Conservation (phyloP, 2,329 filamentous ascomycete species). For the Helotiales sp. region DNA sequence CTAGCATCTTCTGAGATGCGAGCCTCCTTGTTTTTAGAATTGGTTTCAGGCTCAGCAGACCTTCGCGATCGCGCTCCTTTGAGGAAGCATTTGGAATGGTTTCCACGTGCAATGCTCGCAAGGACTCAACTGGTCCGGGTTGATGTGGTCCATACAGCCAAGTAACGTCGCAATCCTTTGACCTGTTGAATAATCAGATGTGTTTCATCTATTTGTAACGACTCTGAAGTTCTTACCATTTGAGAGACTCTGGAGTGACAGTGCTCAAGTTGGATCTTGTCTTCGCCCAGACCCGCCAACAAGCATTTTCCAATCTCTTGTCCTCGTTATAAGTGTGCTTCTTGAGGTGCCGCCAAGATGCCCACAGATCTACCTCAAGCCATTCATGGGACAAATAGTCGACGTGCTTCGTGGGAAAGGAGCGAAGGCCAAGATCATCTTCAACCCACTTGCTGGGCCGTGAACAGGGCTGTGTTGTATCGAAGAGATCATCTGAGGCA, state of each 20-base stretch:
- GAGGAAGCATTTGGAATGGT: background rate
- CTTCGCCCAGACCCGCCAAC: conserved; percentile 97
- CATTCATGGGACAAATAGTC: conserved; percentile 97
- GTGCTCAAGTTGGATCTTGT: conserved; percentile 84
- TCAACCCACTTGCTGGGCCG: background rate
- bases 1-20: background rate
- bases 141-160: conserved; percentile 58
- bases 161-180: conserved; percentile 96
- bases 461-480: too few relatives aligned
- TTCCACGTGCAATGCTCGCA: background rate
- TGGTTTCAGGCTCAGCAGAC: background rate
- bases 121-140: background rate
- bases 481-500: background rate
- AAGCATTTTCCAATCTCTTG: conserved; percentile 87
- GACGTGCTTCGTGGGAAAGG: conserved; percentile 72
- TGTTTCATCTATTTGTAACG: background rate
- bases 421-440: conserved; percentile 52
- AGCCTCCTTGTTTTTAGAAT: background rate
- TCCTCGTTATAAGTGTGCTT: conserved; percentile 78
- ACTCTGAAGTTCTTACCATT: conserved; percentile 68
- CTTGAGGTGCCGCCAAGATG: conserved; percentile 92
- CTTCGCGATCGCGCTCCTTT: background rate
- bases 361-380: conserved; percentile 97
- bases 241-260: conserved; percentile 85
- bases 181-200: conserved; percentile 51